Percentiles rank a stretch among this genome's conserved stretches.
Evolutionary conservation across 2,329 filamentous ascomycete genomes (phyloP).

Genomic region (Beauveria rudraprayagi): DNA sequence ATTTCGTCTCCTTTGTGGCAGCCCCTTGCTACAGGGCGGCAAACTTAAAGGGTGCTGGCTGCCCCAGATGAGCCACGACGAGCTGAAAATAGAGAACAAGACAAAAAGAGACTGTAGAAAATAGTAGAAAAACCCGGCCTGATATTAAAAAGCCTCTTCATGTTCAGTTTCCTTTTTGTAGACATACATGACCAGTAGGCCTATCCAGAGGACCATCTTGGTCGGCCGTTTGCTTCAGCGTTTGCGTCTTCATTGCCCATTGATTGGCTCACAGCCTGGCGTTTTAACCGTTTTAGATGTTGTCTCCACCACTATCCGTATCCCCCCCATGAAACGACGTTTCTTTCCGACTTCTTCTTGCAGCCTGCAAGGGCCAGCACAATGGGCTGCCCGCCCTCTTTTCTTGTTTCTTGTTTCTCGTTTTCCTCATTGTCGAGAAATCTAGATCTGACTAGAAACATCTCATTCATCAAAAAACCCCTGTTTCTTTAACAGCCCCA

Average conservation of each 20-base stretch:
- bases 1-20: neutral
- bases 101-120: neutral
- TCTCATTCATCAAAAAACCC: neutral
- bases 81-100: neutral
- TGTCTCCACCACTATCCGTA: no score
- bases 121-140: neutral
- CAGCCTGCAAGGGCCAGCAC: no score
- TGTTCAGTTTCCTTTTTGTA: neutral
- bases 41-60: neutral
- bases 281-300: no score
- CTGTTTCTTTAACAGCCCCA: neutral
- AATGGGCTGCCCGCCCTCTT: no score
- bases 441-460: neutral
- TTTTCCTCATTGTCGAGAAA: neutral
- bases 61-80: neutral
- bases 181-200: neutral
- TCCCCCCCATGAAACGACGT: neutral
- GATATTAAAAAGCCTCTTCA: no score
- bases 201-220: neutral
- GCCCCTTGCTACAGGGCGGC: slow-evolving; percentile 6
- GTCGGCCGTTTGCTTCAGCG: neutral
- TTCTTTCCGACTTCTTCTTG: no score
- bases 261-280: neutral
- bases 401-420: neutral
- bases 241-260: neutral